These are phyloP conservation scores for Russula sp. DNA, from an alignment of 768 basidiomycete species.

Conservation along the genomic window DNA sequence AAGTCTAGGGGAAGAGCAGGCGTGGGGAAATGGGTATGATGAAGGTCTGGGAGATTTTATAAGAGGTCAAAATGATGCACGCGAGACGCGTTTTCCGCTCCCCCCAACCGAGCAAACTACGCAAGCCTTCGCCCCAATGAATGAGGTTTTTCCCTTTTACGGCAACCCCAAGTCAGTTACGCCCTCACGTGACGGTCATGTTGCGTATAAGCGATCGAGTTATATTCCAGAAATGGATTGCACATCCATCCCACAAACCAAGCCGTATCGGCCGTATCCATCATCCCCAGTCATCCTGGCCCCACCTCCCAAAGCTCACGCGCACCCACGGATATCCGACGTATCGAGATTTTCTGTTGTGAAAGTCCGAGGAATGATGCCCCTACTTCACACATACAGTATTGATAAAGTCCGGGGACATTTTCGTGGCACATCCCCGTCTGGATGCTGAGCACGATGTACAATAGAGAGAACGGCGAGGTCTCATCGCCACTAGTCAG, in stretches of 20 bases:
- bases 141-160: slow-evolving; percentile 8
- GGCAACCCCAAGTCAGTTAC: slow-evolving; percentile 19
- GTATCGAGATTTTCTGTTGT: neutral
- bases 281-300: too few species aligned
- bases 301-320: neutral
- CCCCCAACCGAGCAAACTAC: slow-evolving; percentile 18
- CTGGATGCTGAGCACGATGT: neutral
- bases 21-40: slow-evolving; percentile 4
- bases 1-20: slow-evolving; percentile 11
- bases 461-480: neutral
- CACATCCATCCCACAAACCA: neutral
- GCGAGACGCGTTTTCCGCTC: neutral
- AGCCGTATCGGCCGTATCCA: too few species aligned
- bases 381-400: neutral
- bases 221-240: neutral
- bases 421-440: neutral
- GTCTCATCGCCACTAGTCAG: neutral
- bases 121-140: slow-evolving; percentile 16
- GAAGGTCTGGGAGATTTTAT: slow-evolving; percentile 6
- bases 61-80: neutral
- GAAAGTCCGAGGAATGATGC: slow-evolving; percentile 6
- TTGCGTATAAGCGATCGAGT: neutral
- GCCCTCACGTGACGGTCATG: slow-evolving; percentile 11
- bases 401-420: neutral
- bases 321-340: neutral